Percentiles rank a stretch among this genome's conserved stretches.
phyloP scores from a whole-genome alignment of 495 filamentous ascomycete genomes.

The Aspergillus avenaceus region DNA sequence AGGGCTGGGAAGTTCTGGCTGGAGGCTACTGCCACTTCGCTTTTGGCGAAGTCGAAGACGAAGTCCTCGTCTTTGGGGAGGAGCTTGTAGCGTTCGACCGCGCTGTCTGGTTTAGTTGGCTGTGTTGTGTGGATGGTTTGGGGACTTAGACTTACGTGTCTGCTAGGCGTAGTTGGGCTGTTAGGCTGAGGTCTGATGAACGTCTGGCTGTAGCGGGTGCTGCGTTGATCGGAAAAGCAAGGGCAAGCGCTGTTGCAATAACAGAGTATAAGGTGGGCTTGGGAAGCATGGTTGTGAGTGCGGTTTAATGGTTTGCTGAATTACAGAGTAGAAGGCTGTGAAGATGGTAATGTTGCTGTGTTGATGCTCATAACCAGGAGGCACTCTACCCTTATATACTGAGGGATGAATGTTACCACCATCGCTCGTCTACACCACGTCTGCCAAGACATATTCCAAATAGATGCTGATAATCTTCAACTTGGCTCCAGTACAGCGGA shows the following conservation, averaged over 20 bases:
- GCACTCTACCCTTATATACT: conserved; percentile 6
- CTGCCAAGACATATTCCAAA: conserved; percentile 5
- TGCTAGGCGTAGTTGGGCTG: conserved; percentile 21
- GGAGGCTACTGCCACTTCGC: conserved; percentile 11
- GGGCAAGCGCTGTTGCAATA: conserved; percentile 1
- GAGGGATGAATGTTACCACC: neutral
- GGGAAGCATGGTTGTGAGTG: conserved; percentile 11
- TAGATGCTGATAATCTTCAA: conserved; percentile 2
- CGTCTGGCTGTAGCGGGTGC: too few relatives aligned
- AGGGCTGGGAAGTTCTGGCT: conserved; percentile 20
- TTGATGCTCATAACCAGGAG: neutral
- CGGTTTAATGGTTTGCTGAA: neutral
- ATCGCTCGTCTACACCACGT: neutral
- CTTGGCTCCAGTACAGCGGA: neutral
- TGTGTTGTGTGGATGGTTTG: neutral
- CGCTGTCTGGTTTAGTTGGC: conserved; percentile 8
- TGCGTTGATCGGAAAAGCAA: conserved; percentile 15
- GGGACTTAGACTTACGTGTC: conserved; percentile 14
- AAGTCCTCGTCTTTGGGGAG: conserved; percentile 35
- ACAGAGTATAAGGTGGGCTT: conserved; percentile 9
- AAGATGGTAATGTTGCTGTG: neutral
- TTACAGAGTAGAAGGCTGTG: neutral
- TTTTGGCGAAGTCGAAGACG: conserved; percentile 39
- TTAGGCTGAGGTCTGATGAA: conserved; percentile 20
- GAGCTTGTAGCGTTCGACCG: conserved; percentile 33